Conservation (phyloP, 78 protist genomes). For the Chrysochromulina tobinii region DNA sequence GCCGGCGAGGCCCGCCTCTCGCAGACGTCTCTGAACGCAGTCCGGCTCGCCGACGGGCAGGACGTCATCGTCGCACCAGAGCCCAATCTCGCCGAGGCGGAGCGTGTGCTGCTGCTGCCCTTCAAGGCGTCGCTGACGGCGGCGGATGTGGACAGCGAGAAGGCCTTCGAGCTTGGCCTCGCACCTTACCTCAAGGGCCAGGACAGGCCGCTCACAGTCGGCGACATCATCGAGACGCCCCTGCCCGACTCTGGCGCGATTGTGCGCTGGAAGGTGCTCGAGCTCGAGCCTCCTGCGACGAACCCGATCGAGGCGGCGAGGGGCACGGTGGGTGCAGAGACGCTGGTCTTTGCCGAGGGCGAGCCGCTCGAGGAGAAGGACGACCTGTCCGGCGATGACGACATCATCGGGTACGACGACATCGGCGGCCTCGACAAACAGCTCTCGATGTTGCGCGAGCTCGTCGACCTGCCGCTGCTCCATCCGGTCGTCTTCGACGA, state of each 20-base stretch:
- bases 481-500: slow-evolving; percentile 97
- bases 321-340: not conserved
- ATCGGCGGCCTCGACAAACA: slow-evolving; percentile 98
- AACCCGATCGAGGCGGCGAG: no score
- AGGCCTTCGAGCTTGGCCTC: not conserved
- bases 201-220: not conserved
- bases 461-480: slow-evolving; percentile 97
- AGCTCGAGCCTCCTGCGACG: no score
- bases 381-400: slow-evolving; percentile 80
- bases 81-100: not conserved
- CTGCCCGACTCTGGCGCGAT: not conserved
- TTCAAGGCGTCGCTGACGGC: not conserved
- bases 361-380: slow-evolving; percentile 98
- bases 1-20: not conserved
- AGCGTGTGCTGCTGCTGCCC: not conserved
- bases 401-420: slow-evolving; percentile 96
- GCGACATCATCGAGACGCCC: slow-evolving; percentile 10
- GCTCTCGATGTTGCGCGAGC: slow-evolving; percentile 92
- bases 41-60: not conserved
- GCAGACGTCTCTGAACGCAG: not conserved
- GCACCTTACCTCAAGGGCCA: not conserved
- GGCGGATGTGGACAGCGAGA: not conserved
- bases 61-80: not conserved
- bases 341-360: slow-evolving; percentile 96
- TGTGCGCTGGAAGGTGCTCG: not conserved